Evolutionary conservation across 805 yeast genomes (phyloP).

Genomic region (Candida dendrica): DNA sequence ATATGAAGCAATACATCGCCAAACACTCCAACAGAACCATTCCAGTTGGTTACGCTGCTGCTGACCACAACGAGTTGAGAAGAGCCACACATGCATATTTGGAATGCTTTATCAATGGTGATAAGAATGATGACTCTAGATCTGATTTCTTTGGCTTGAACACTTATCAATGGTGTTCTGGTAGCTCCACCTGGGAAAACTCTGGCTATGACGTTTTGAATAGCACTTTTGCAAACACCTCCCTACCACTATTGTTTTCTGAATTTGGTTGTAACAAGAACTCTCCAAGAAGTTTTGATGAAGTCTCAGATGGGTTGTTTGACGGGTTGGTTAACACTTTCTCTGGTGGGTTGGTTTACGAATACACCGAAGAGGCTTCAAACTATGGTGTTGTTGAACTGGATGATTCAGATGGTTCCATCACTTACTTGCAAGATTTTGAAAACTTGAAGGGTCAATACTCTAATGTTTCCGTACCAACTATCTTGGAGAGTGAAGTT

Average conservation of each 20-base stretch:
- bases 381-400: slow-evolving; percentile 71
- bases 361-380: slow-evolving; percentile 71
- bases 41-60: slow-evolving; percentile 96
- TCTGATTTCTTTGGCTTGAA: slow-evolving; percentile 93
- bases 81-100: slow-evolving; percentile 71
- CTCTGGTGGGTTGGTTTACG: slow-evolving; percentile 92
- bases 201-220: slow-evolving; percentile 66
- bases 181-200: slow-evolving; percentile 50
- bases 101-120: slow-evolving; percentile 66
- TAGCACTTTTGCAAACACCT: slow-evolving; percentile 47
- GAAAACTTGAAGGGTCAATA: slow-evolving; percentile 39
- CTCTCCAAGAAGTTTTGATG: slow-evolving; percentile 79
- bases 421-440: slow-evolving; percentile 42
- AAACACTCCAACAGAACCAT: slow-evolving; percentile 64
- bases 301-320: slow-evolving; percentile 60
- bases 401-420: slow-evolving; percentile 32
- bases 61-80: slow-evolving; percentile 68
- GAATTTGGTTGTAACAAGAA: slow-evolving; percentile 80
- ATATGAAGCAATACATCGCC: slow-evolving; percentile 74
- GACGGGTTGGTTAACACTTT: slow-evolving; percentile 60
- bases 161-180: slow-evolving; percentile 95
- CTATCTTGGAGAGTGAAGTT: slow-evolving; percentile 30
- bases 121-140: slow-evolving; percentile 47
- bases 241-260: slow-evolving; percentile 63
- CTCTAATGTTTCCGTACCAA: slow-evolving; percentile 28